Base-by-base conservation (phyloP, 2,329 filamentous ascomycete species). In the Sporothrix luriei region DNA sequence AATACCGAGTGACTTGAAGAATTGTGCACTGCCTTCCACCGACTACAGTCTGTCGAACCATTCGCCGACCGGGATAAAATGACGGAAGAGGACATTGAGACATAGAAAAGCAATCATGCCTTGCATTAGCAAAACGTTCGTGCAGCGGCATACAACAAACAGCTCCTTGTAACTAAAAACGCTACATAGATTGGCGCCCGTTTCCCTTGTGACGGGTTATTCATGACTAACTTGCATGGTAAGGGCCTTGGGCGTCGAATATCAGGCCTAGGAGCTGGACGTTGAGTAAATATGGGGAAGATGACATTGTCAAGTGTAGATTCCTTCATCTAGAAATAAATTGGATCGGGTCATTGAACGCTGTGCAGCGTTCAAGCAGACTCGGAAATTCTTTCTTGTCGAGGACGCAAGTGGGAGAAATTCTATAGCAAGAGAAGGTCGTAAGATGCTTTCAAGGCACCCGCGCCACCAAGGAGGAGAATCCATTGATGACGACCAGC, bases 401-500 rank as follows among this genome's bases (percentile, higher is more conserved):
- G 54, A 4, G 46, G 14, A 48, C 49, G 51, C 5, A 57, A 10
- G 14, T 64, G 54, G 14, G 65, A 68, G 38, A 71, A 71, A 21
- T 46, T 71, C 85, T 84, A 85, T 4, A 74, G 59, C 51, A 74
- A n/a, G 3, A 73, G 71, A 14, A 74, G 26, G 40, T 75, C 74
- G 43, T 75, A 74, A 6, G 55, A 38, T 0, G 71, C 72, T 49
- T 74, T 75, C 43, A 74, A 70, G 7, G 70, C 48, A 14, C 73
- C 74, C 0, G 73, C 74, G 16, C 70, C 66, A 7, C 72, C 69
- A 26, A 75, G 69, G 0, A 67, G 48, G 16, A 74, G 43, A 62
- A 73, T 70, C 67, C 72, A 72, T 24, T 69, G 65, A 10, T 69
- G 49, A 6, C 68, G 64, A 55, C 83, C 82, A 0, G 87, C 87